Percentiles rank a stretch among this genome's conserved stretches.
Evolutionary conservation across 2,329 filamentous ascomycete genomes (phyloP).

Genomic region (Aspergillus udagawae): DNA sequence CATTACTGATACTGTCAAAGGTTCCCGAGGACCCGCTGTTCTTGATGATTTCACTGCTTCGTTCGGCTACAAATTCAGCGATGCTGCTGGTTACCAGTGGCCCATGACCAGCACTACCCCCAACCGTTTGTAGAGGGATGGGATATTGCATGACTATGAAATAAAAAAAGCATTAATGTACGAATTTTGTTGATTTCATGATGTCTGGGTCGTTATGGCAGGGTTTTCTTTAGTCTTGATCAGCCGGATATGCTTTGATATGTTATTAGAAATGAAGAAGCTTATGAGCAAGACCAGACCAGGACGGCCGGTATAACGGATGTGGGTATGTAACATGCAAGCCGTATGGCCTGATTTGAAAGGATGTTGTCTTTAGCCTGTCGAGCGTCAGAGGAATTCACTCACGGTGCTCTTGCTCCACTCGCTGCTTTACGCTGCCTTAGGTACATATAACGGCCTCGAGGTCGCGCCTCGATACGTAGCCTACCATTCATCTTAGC

Average conservation of each 20-base stretch:
- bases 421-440: too few species aligned
- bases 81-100: conserved; percentile 95
- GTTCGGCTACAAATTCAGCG: conserved; percentile 98
- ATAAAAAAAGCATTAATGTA: conserved; percentile 16
- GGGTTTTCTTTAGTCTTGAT: conserved; percentile 1
- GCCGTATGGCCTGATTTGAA: too few species aligned
- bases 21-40: conserved; percentile 91
- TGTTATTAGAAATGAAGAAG: not conserved
- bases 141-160: conserved; percentile 6
- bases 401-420: too few species aligned
- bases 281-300: not conserved
- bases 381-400: too few species aligned
- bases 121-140: conserved; percentile 69
- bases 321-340: too few species aligned
- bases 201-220: conserved; percentile 2
- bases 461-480: too few species aligned
- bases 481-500: too few species aligned
- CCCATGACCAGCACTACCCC: conserved; percentile 66
- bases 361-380: too few species aligned
- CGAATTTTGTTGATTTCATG: conserved; percentile 9
- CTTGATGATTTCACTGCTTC: conserved; percentile 97
- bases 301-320: not conserved
- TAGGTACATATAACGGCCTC: too few species aligned
- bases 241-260: not conserved
- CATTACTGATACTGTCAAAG: conserved; percentile 45